Conservation (phyloP, 177 flowering plant genomes). For the Vitis hybrid region DNA sequence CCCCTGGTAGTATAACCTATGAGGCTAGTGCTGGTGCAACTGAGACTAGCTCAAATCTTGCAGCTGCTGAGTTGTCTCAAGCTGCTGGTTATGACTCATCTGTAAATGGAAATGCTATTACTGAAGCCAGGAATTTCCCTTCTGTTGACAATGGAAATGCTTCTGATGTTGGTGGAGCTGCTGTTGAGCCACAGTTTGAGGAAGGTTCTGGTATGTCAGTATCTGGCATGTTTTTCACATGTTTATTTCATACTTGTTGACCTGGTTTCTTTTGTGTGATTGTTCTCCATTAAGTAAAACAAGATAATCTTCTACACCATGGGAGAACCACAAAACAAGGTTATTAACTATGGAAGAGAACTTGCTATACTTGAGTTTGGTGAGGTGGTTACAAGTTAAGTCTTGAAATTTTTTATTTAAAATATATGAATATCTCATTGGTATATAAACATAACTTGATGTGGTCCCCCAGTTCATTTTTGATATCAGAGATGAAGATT, state of each 20-base stretch:
- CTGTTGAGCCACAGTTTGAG: constrained; percentile 40
- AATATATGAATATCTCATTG: no score
- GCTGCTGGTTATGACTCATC: constrained; percentile 38
- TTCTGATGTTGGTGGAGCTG: constrained; percentile 33
- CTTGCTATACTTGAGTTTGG: no score
- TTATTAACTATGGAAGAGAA: no score
- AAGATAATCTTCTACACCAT: no score
- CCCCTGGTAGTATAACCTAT: constrained; percentile 16
- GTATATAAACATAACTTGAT: no score
- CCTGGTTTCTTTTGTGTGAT: neutral
- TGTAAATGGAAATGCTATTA: constrained; percentile 41
- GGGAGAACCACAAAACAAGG: no score
- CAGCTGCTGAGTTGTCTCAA: constrained; percentile 32
- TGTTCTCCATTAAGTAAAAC: neutral
- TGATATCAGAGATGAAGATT: no score
- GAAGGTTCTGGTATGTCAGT: constrained; percentile 61
- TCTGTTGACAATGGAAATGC: constrained; percentile 56
- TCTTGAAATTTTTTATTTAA: no score
- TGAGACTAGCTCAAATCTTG: constrained; percentile 21
- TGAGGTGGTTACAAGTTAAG: no score
- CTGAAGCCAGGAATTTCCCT: constrained; percentile 22
- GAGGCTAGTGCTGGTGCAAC: constrained; percentile 23
- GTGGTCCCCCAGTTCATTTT: no score
- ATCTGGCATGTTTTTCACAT: neutral
- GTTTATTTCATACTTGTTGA: neutral